phyloP scores from a whole-genome alignment of 2,329 filamentous ascomycete species.

The Exserohilum turcica region DNA sequence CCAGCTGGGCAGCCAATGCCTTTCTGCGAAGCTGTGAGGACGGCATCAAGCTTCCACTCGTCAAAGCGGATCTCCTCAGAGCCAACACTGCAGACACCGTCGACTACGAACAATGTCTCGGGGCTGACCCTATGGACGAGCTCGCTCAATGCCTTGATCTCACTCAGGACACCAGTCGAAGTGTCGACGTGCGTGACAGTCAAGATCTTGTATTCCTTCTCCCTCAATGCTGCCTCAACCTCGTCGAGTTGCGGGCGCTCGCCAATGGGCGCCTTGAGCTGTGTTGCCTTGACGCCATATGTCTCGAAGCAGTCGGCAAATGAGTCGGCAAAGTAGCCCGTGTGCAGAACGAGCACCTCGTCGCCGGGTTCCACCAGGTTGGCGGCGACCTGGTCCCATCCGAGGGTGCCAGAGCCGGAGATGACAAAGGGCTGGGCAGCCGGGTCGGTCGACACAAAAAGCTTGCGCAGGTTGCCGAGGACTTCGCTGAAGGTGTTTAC shows the following conservation, averaged over 20 bases:
- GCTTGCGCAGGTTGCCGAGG: slow-evolving; percentile 82
- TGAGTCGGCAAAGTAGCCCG: slow-evolving; percentile 94
- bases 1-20: slow-evolving; percentile 95
- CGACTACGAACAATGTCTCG: slow-evolving; percentile 87
- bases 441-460: slow-evolving; percentile 88
- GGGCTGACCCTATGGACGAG: slow-evolving; percentile 86
- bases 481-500: slow-evolving; percentile 91
- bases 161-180: slow-evolving; percentile 91
- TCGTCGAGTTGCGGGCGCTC: slow-evolving; percentile 83
- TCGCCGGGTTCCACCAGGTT: slow-evolving; percentile 91
- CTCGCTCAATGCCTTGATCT: slow-evolving; percentile 82
- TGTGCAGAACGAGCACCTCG: slow-evolving; percentile 89
- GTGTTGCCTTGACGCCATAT: slow-evolving; percentile 88
- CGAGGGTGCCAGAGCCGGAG: slow-evolving; percentile 91
- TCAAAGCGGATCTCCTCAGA: slow-evolving; percentile 97
- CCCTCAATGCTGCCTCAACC: slow-evolving; percentile 84
- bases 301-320: slow-evolving; percentile 91
- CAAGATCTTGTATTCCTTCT: slow-evolving; percentile 91
- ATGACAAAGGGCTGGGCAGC: slow-evolving; percentile 89
- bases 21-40: slow-evolving; percentile 94
- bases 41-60: slow-evolving; percentile 89
- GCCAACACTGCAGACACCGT: slow-evolving; percentile 96
- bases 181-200: slow-evolving; percentile 98
- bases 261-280: slow-evolving; percentile 87
- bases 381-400: slow-evolving; percentile 95